Percentiles rank a stretch among this genome's conserved stretches.
Conservation (phyloP, 208 protist species). For the Naegleria fowleri region DNA sequence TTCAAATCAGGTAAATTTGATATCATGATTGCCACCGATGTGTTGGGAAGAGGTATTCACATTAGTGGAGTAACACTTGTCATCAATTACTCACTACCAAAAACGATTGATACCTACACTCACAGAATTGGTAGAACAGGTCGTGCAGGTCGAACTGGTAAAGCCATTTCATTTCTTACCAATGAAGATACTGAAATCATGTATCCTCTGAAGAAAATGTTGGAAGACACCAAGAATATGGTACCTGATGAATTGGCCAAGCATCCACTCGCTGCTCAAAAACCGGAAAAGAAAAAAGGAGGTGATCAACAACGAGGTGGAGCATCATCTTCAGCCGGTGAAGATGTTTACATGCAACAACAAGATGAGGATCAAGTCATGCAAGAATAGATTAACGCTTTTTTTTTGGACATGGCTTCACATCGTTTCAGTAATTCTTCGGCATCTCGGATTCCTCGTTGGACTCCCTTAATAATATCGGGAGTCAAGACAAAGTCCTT, state of each 20-base stretch:
- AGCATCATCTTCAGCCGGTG: too few species aligned
- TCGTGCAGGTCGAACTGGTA: slow-evolving; percentile 55
- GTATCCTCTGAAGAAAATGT: slow-evolving; percentile 58
- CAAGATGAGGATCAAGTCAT: neutral
- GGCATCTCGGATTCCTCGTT: neutral
- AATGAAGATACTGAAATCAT: slow-evolving; percentile 57
- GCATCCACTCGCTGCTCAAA: neutral
- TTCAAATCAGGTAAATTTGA: slow-evolving; percentile 58
- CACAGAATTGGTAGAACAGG: slow-evolving; percentile 67
- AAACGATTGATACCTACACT: slow-evolving; percentile 44
- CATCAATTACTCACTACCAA: slow-evolving; percentile 77
- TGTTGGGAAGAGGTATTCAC: slow-evolving; percentile 71
- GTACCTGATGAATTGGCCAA: slow-evolving; percentile 36
- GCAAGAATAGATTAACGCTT: neutral
- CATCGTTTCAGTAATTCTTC: neutral
- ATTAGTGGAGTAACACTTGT: slow-evolving; percentile 67
- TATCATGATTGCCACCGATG: slow-evolving; percentile 74
- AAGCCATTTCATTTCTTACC: slow-evolving; percentile 57
- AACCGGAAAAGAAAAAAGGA: slow-evolving; percentile 18
- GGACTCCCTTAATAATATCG: neutral
- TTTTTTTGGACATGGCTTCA: neutral
- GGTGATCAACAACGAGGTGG: neutral
- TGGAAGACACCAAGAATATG: slow-evolving; percentile 26
- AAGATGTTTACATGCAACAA: neutral
- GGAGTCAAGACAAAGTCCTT: neutral